Evolutionary conservation across 805 yeast genomes (phyloP), one percentile per base, ranked within the genome.

Genomic region (Nakazawaea wyomingensis): DNA sequence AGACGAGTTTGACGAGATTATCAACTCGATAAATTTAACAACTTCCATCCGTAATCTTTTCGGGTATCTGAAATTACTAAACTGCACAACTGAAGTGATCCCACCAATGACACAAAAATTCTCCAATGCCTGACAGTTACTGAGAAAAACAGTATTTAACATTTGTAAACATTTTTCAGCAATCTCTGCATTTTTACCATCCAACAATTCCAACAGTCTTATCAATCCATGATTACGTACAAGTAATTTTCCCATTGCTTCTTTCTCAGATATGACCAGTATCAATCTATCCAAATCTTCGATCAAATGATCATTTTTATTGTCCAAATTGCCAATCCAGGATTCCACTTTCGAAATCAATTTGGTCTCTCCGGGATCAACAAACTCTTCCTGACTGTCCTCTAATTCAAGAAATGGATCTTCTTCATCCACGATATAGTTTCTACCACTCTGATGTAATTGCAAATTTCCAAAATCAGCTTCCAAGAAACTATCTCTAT

Each of bases 81-180:
- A 43, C 29, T 19, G 19, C 10, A 44, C 8, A 2, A 47, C 22
- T 10, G 33, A 10, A 10, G 38, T 47, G 11, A 46, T 34, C 4
- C 48, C 49, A 3, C 51, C 51, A 37, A 40, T 33, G 39, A 38
- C 22, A 35, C 47, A 46, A 20, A 48, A 48, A 30, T 37, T 48
- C 14, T 31, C 39, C 24, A 48, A 40, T 11, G 42, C 22, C 13
- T 26, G 30, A 5, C 14, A 7, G 24, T 43, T 29, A 19, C 14
- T 16, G 14, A n/a, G 16, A 16, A 43, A 37, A 3, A 43, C 27
- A 16, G 5, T n/a, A n/a, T 33, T 38, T 19, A 38, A 28, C 10
- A 37, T 14, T 16, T 9, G 7, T 17, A 43, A 28, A 29, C 35
- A 32, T 10, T 7, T 4, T 18, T 13, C 26, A 22, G n/a, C 24